Conservation (phyloP, 441 rosid genomes). For the Eutrema salsugineum region DNA sequence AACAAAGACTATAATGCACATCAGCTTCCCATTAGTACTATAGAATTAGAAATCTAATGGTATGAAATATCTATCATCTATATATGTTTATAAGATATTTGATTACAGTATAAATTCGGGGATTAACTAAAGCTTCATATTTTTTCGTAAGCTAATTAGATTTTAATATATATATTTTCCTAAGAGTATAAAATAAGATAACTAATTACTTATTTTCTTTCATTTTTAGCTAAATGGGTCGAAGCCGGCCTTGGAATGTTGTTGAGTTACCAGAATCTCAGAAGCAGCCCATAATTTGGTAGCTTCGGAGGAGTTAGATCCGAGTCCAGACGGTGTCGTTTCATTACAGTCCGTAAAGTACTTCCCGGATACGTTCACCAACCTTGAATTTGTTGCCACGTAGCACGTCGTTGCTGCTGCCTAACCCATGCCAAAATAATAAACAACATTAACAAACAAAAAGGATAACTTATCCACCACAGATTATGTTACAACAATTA, state of each 20-base stretch:
- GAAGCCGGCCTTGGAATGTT: conserved; percentile 45
- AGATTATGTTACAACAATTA: not conserved
- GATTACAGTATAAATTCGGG: conserved; percentile 1
- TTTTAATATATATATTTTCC: not conserved
- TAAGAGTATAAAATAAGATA: conserved; percentile 6
- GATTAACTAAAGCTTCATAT: not conserved
- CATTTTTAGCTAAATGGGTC: conserved; percentile 29
- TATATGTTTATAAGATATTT: not conserved
- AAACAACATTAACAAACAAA: not conserved
- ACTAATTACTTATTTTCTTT: not conserved
- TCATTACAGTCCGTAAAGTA: conserved; percentile 85
- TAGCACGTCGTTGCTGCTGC: conserved; percentile 90
- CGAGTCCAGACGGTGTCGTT: conserved; percentile 64
- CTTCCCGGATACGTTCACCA: conserved; percentile 55
- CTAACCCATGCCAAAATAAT: conserved; percentile 34
- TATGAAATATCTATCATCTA: not conserved
- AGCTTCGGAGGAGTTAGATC: conserved; percentile 64
- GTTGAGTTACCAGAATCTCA: conserved; percentile 61
- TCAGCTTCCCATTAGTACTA: conserved; percentile 2
- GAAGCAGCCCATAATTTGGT: conserved; percentile 75
- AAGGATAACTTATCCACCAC: not conserved
- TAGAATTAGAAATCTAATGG: not conserved
- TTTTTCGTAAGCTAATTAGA: not conserved
- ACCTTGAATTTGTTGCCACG: conserved; percentile 61
- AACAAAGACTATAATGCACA: conserved; percentile 17